A percentile compares a stretch with the other conserved stretches of the same genome.
Conservation (phyloP, 225 moss, liverwort and hornwort genomes). For the Lunularia cruciata region DNA sequence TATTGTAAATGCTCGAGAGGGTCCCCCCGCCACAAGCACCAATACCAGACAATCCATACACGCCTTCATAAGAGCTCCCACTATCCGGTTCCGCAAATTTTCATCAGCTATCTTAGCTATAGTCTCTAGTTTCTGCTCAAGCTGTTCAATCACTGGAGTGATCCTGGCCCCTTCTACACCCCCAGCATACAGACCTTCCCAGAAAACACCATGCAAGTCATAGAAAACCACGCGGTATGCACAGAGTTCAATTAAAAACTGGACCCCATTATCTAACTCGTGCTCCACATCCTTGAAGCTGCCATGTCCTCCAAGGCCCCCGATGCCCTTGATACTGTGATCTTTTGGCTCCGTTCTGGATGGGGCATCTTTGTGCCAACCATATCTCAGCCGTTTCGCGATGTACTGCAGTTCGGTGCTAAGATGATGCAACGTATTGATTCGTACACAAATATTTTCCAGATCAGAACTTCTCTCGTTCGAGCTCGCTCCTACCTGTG, state of each 20-base stretch:
- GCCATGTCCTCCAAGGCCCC: constrained; percentile 5
- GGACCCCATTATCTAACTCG: constrained; percentile 58
- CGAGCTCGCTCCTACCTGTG: constrained; percentile 40
- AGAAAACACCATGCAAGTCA: constrained; percentile 62
- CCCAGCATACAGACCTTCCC: constrained; percentile 75
- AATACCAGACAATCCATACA: constrained; percentile 76
- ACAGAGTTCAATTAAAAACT: constrained; percentile 73
- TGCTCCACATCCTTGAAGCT: constrained; percentile 29
- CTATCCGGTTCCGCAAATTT: constrained; percentile 64
- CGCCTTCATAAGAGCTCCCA: constrained; percentile 77
- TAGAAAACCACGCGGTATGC: constrained; percentile 76
- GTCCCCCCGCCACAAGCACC: constrained; percentile 81
- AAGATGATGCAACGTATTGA: constrained; percentile 83
- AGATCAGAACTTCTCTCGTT: constrained; percentile 46
- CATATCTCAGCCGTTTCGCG: constrained; percentile 71
- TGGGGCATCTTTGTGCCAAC: constrained; percentile 64
- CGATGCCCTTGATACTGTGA: constrained; percentile 13
- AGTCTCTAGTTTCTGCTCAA: constrained; percentile 63
- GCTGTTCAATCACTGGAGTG: constrained; percentile 50
- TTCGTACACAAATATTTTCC: constrained; percentile 71
- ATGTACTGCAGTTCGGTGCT: constrained; percentile 70
- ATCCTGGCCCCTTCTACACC: constrained; percentile 66
- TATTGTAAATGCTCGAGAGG: constrained; percentile 56
- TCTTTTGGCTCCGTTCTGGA: constrained; percentile 18
- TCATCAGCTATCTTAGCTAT: constrained; percentile 69